Base-by-base conservation (phyloP, 2,329 filamentous ascomycete genomes). In the Sarocladium oryzae region DNA sequence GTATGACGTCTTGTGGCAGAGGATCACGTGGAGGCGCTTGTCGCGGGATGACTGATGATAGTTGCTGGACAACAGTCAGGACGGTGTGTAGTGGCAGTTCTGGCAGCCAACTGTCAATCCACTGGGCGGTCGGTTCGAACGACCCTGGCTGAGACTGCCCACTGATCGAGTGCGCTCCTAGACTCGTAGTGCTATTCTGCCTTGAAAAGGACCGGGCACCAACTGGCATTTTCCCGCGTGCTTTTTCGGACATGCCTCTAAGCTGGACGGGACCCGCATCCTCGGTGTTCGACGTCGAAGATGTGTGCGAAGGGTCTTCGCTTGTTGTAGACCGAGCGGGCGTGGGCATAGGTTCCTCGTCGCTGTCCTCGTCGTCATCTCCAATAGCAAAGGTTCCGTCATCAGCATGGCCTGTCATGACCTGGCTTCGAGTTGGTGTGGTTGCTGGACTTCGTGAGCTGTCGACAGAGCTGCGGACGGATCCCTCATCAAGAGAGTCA, bases 211-310 rank as follows among this genome's bases (percentile, higher is more conserved):
- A 81, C n/a, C 81, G 79, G 48, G 85, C 77, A 1, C 88, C 87
- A 11, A 88, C 89, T 24, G 92, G 93, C 83, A 95, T 89, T 68
- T 99, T 99, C 7, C 93, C 93, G 48, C 93, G 78, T 15, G 93
- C 93, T 66, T 97, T 99, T 68, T 97, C 93, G 18, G 92, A 96
- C 88, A 97, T 96, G 51, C 90, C 90, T 52, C 89, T 81, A 26
- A 95, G 66, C 64, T 96, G 91, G 18, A 84, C 77, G 13, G 89
- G 90, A 9, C 95, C 81, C 3, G 86, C 85, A 54, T 95, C 90
- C 53, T 95, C 89, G 1, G 79, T 70, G 35, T 75, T 74, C 0
- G 81, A 81, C 0, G 82, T 81, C 0, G 88, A 92, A 3, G 87
- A 84, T 20, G 85, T 80, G 33, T 83, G 78, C 55, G 79, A 76